A percentile compares a stretch with the other conserved stretches of the same genome.
These are phyloP conservation scores for Iris pallida DNA, from an alignment of 116 monocot species.

Conservation along the genomic window DNA sequence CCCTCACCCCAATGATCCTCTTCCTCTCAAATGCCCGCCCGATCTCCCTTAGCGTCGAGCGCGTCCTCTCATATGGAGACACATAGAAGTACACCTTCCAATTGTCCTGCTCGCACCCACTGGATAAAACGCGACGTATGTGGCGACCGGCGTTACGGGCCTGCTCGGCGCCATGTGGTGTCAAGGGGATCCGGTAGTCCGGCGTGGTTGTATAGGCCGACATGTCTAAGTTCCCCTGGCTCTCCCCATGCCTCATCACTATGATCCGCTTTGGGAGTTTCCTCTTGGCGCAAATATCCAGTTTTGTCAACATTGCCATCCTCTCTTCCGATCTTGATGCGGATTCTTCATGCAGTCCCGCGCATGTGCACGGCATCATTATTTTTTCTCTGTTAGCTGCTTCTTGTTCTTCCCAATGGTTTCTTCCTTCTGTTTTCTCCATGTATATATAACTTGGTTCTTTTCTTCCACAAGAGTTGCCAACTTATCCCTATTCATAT, in stretches of 20 bases:
- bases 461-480: background rate
- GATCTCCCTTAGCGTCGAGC: conserved; percentile 54
- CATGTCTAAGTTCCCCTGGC: conserved; percentile 68
- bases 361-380: too few relatives aligned
- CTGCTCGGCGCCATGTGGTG: conserved; percentile 42
- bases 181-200: conserved; percentile 68
- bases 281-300: background rate
- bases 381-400: too few relatives aligned
- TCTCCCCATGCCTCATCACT: conserved; percentile 72
- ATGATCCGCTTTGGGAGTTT: conserved; percentile 65
- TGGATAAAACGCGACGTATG: conserved; percentile 22
- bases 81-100: conserved; percentile 88
- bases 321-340: background rate
- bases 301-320: background rate
- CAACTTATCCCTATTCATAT: background rate
- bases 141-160: conserved; percentile 32
- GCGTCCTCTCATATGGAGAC: conserved; percentile 64
- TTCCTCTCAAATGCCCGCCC: conserved; percentile 42
- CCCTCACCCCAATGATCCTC: conserved; percentile 43
- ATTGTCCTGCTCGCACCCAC: conserved; percentile 2
- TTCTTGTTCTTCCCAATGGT: background rate
- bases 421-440: background rate
- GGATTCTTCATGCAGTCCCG: too few relatives aligned
- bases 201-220: conserved; percentile 61
- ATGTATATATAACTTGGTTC: background rate